Base-by-base conservation (phyloP, 1,284 basidiomycete genomes). In the Rhodotorula sp. region DNA sequence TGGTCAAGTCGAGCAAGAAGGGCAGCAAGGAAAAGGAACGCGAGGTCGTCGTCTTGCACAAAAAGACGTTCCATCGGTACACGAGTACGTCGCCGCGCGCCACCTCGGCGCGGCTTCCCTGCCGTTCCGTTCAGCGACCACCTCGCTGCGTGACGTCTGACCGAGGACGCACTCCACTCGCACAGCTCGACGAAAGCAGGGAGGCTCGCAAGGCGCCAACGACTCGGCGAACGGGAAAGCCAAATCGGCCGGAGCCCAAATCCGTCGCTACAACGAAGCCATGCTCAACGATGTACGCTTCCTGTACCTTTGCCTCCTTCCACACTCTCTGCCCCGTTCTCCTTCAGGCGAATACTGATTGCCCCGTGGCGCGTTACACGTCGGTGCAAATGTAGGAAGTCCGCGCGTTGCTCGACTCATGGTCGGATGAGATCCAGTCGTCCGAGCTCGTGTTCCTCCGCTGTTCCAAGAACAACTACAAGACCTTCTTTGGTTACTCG, bases 61-160 rank as follows among this genome's bases (percentile, higher is more conserved):
- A 97, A 80, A 99, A 99, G 83, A 98, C 97, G 0, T 99, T 98
- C 81, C 97, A 99, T 81, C 89, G 97, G 12, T 99, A 99, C 81
- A 99, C 97, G 0, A 99, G 93, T 95, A 70, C 76, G 84, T 28
- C 28, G 28, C 28, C 2, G 81, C 43, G 23, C 43, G 6, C 12
- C 31, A 8, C 3, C 28, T 28, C 28, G 28, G 2, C 28, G 3
- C 28, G 28, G 2, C 28, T 28, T 28, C 28, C 28, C 28, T 28
- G 3, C 28, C 3, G 28, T 21, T 14, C 38, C 38, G 15, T 21
- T 43, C 26, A 14, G 28, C 28, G 28, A 28, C 28, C 28, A 28
- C 28, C 34, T 15, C 47, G 34, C 34, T 34, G 34, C 34, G 28
- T 28, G 28, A 28, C 3, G 28, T 28, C 28, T 28, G 28, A 28